Evolutionary conservation across 768 basidiomycete genomes (phyloP).

Genomic region (Mycena leptocephala): DNA sequence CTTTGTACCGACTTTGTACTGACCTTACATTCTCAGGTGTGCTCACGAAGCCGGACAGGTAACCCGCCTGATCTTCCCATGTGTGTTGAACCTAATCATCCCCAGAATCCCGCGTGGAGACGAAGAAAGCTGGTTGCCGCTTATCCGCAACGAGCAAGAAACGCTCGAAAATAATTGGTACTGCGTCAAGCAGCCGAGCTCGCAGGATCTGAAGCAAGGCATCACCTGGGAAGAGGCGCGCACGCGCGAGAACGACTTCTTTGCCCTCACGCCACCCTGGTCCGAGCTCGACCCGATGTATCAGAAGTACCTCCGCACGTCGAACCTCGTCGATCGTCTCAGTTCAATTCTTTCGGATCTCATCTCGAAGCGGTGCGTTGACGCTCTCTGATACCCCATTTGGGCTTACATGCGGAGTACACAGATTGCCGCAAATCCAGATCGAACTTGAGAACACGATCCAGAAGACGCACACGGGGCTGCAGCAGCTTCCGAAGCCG

Average conservation of each 20-base stretch:
- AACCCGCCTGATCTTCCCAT: background rate
- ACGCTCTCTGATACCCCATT: too few species aligned
- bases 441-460: constrained; percentile 69
- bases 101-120: constrained; percentile 66
- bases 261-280: constrained; percentile 69
- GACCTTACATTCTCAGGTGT: constrained; percentile 77
- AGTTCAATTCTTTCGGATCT: constrained; percentile 75
- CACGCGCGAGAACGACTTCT: constrained; percentile 69
- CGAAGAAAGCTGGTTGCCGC: constrained; percentile 60
- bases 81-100: background rate
- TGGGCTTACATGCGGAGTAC: too few species aligned
- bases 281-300: constrained; percentile 65
- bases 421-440: constrained; percentile 75
- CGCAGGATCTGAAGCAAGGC: constrained; percentile 65
- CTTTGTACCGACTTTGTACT: too few species aligned
- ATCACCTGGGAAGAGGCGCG: constrained; percentile 80
- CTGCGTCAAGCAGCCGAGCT: constrained; percentile 71
- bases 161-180: constrained; percentile 72
- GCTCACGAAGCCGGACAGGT: constrained; percentile 82
- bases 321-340: constrained; percentile 69
- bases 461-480: constrained; percentile 49
- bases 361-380: constrained; percentile 74
- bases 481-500: constrained; percentile 59
- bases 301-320: constrained; percentile 70
- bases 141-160: constrained; percentile 69